phyloP scores from a whole-genome alignment of 2,329 filamentous ascomycete genomes.

The Clathrospora elynae region DNA sequence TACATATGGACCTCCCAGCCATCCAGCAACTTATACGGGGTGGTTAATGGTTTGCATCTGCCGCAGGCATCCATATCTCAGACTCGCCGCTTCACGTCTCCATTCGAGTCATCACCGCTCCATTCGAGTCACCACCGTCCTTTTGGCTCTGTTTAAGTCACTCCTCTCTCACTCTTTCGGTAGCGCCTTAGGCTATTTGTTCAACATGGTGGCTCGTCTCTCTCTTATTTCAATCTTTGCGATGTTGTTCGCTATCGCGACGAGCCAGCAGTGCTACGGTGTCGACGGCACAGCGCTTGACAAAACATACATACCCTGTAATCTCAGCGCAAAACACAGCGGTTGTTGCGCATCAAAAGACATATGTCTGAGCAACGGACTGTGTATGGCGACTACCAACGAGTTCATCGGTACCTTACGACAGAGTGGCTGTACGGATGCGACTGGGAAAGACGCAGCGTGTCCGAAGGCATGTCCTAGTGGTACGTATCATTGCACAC shows the following conservation, averaged over 20 bases:
- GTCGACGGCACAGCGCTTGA: slow-evolving; percentile 39
- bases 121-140: slow-evolving; percentile 1
- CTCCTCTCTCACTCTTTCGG: slow-evolving; percentile 7
- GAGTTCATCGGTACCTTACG: slow-evolving; percentile 41
- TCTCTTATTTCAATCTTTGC: slow-evolving; percentile 22
- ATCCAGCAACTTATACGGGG: slow-evolving; percentile 15
- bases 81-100: slow-evolving; percentile 6
- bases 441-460: slow-evolving; percentile 33
- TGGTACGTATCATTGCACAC: slow-evolving; percentile 35
- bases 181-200: slow-evolving; percentile 19
- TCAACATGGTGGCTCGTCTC: slow-evolving; percentile 25
- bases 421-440: slow-evolving; percentile 45
- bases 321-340: slow-evolving; percentile 35
- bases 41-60: slow-evolving; percentile 15
- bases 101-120: not conserved
- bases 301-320: slow-evolving; percentile 38
- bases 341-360: slow-evolving; percentile 45
- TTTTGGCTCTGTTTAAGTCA: slow-evolving; percentile 8
- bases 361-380: slow-evolving; percentile 41
- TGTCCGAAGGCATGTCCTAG: slow-evolving; percentile 41
- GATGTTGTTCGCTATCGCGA: slow-evolving; percentile 17
- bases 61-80: slow-evolving; percentile 6
- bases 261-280: slow-evolving; percentile 38
- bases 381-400: slow-evolving; percentile 42
- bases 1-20: slow-evolving; percentile 21